A percentile compares a stretch with the other conserved stretches of the same genome.
phyloP scores from a whole-genome alignment of 2,329 filamentous ascomycete species.

The Emergomyces orientalis region DNA sequence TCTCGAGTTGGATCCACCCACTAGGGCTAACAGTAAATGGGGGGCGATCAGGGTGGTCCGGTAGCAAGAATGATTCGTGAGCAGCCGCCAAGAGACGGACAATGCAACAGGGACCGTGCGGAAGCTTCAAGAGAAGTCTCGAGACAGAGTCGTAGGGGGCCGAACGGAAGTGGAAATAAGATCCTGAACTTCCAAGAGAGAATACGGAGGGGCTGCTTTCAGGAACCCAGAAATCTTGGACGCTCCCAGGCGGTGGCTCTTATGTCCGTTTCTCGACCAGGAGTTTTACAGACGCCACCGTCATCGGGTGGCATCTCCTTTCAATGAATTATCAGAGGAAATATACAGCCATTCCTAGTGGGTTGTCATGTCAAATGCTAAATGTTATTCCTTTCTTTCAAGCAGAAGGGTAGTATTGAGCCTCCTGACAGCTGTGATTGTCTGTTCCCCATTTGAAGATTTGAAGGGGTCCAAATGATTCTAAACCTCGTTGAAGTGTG shows the following conservation, averaged over 20 bases:
- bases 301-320: not conserved
- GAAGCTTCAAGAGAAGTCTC: not conserved
- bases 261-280: not conserved
- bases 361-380: not conserved
- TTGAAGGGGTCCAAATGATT: not conserved
- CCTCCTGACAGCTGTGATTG: not conserved
- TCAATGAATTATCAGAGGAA: not conserved
- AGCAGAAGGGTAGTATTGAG: not conserved
- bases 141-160: not conserved
- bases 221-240: not conserved
- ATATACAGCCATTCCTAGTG: not conserved
- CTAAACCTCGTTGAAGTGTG: not conserved
- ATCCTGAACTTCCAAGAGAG: not conserved
- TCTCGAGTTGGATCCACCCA: not conserved
- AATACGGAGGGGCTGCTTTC: not conserved
- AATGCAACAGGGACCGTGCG: slow-evolving; percentile 4
- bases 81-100: not conserved
- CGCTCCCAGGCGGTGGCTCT: not conserved
- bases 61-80: slow-evolving; percentile 1
- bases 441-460: not conserved
- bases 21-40: not conserved
- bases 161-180: not conserved
- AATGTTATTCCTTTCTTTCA: not conserved
- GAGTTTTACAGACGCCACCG: not conserved
- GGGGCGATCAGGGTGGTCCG: not conserved